These are phyloP conservation scores for Calonectria henricotiae DNA, from an alignment of 2,329 filamentous ascomycete genomes.

Conservation along the genomic window DNA sequence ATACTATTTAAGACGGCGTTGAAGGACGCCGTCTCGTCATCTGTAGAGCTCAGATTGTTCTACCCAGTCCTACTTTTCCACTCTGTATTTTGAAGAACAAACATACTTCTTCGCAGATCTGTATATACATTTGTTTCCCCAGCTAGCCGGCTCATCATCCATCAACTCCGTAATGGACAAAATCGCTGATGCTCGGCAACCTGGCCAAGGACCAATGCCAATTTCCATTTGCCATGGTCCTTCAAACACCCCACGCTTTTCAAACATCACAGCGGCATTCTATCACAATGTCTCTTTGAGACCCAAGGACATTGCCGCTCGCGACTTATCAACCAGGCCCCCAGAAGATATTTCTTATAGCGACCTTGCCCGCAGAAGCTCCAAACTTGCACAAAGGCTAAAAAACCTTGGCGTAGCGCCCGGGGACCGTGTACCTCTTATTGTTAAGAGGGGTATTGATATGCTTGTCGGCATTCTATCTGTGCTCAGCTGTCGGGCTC, in stretches of 20 bases:
- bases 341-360: conserved; percentile 62
- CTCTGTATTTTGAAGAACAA: neutral
- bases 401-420: conserved; percentile 60
- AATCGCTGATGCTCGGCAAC: conserved; percentile 12
- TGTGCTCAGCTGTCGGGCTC: conserved; percentile 70
- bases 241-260: conserved; percentile 43
- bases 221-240: conserved; percentile 47
- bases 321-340: conserved; percentile 54
- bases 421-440: conserved; percentile 68
- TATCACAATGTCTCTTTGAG: conserved; percentile 58
- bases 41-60: neutral
- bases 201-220: conserved; percentile 36
- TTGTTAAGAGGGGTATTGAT: conserved; percentile 70
- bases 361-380: conserved; percentile 59
- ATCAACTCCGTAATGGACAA: conserved; percentile 38
- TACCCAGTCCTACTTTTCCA: neutral
- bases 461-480: conserved; percentile 73
- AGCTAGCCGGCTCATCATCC: neutral
- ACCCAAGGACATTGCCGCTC: conserved; percentile 60
- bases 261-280: conserved; percentile 59
- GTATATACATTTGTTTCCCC: neutral
- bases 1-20: conserved; percentile 1
- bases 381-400: conserved; percentile 61
- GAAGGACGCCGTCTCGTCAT: neutral
- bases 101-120: neutral